Percentiles rank a stretch among this genome's conserved stretches.
phyloP scores from a whole-genome alignment of 2,329 filamentous ascomycete species.

The Phaeomoniella chlamydospora region DNA sequence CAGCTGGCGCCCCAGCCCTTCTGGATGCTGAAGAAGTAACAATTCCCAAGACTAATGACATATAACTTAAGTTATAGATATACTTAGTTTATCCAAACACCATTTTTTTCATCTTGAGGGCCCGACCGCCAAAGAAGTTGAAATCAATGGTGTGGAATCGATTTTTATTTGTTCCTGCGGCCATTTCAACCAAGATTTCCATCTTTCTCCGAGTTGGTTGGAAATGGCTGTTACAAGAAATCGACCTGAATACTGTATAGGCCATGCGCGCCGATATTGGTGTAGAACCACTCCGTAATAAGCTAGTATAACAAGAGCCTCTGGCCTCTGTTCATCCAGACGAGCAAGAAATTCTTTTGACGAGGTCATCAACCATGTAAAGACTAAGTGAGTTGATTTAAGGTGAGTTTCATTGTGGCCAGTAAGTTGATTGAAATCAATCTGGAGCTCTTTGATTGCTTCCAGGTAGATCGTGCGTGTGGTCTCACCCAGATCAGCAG shows the following conservation, averaged over 20 bases:
- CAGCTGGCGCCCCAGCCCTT: too few relatives aligned
- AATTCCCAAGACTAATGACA: too few relatives aligned
- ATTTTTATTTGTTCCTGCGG: too few relatives aligned
- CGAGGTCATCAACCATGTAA: conserved; percentile 6
- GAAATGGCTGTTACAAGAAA: conserved; percentile 13
- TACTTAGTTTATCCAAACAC: too few relatives aligned
- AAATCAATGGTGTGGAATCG: too few relatives aligned
- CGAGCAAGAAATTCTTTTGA: conserved; percentile 16
- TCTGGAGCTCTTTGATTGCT: conserved; percentile 5
- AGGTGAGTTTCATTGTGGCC: background rate
- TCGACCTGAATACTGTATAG: conserved; percentile 16
- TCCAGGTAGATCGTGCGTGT: conserved; percentile 5
- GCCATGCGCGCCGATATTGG: conserved; percentile 18
- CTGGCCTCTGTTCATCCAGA: conserved; percentile 19
- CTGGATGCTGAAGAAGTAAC: too few relatives aligned
- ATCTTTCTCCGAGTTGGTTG: conserved; percentile 12
- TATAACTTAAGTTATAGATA: too few relatives aligned
- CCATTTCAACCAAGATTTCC: conserved; percentile 15
- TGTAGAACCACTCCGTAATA: conserved; percentile 28
- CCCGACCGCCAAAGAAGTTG: too few relatives aligned
- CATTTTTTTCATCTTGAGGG: too few relatives aligned
- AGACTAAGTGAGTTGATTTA: conserved; percentile 3
- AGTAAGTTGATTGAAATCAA: conserved; percentile 4
- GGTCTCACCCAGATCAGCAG: conserved; percentile 2
- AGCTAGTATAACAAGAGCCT: conserved; percentile 27